Base-by-base conservation (phyloP, 345 rosid species). In the Noccaea bulbosa region DNA sequence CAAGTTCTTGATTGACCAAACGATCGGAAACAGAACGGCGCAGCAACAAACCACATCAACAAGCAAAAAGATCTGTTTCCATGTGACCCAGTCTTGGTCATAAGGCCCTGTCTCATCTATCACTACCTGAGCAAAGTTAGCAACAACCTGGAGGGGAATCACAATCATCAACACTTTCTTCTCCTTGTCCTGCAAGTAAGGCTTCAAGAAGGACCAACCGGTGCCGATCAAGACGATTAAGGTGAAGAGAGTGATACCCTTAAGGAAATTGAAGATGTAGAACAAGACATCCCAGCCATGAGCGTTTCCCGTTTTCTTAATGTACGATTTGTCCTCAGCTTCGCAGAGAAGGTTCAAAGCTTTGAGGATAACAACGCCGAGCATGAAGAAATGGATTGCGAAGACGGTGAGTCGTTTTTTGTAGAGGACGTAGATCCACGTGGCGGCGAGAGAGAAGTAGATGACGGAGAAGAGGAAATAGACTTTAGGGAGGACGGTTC, bases 211-310 rank as follows among this genome's bases (percentile, higher is more conserved):
- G 35, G 99, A 89, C 97, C 99, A 94, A 0, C 99, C 97, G 0
- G 99, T 91, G 0, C 96, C 97, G 27, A 94, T 94, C 88, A 94
- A 73, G 65, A 91, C 99, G 72, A 94, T 94, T 72, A 94, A 48
- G 12, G 96, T 89, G 79, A 94, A 94, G 7, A 94, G 85, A 32
- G 83, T 82, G 76, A 94, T 85, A 7, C 99, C 99, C 70, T 94
- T 94, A 43, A 94, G 75, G 81, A 94, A 94, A 53, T 92, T 94
- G 80, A 94, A 91, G 2, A 94, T 89, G 70, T 94, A 94, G 67
- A 94, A 94, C 79, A 91, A 41, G 45, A 94, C 91, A 74, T 94
- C 99, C 99, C 99, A 91, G 0, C 97, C 99, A 24, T 89, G 99
- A 0, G 97, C 99, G 17, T 80, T 83, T n/a, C 99, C 97, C 0